Evolutionary conservation across 495 filamentous ascomycete genomes (phyloP).

Genomic region (Penicillium malachiteum): DNA sequence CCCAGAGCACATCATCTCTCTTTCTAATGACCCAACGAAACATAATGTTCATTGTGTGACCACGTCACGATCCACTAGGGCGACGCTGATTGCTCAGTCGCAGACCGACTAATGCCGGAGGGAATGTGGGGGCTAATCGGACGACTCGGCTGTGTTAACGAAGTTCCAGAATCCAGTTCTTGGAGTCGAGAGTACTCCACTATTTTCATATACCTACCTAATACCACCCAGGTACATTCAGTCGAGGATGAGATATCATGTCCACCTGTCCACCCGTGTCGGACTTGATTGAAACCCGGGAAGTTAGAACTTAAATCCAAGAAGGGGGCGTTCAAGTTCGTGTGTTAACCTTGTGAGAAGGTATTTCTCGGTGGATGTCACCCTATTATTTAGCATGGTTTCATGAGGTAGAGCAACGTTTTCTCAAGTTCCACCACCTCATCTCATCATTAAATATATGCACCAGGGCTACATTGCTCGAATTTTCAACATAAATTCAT

Average conservation of each 20-base stretch:
- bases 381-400: too few relatives aligned
- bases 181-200: neutral
- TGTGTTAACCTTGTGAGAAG: too few relatives aligned
- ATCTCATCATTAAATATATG: too few relatives aligned
- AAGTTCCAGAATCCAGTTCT: conserved; percentile 6
- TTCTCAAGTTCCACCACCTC: too few relatives aligned
- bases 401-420: too few relatives aligned
- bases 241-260: neutral
- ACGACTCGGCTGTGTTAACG: conserved; percentile 16
- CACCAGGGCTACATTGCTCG: too few relatives aligned
- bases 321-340: too few relatives aligned
- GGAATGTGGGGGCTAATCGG: conserved; percentile 10
- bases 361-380: too few relatives aligned
- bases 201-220: too few relatives aligned
- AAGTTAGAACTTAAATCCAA: conserved; percentile 8
- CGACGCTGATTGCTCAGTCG: conserved; percentile 1
- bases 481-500: too few relatives aligned
- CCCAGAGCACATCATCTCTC: neutral
- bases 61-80: conserved; percentile 2
- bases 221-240: neutral
- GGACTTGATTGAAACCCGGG: conserved; percentile 11
- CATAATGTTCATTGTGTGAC: conserved; percentile 8
- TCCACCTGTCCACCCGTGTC: neutral
- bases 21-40: neutral
- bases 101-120: conserved; percentile 1